Conservation (phyloP, 2,329 filamentous ascomycete species). For the Rhexocercosporidium sp. region DNA sequence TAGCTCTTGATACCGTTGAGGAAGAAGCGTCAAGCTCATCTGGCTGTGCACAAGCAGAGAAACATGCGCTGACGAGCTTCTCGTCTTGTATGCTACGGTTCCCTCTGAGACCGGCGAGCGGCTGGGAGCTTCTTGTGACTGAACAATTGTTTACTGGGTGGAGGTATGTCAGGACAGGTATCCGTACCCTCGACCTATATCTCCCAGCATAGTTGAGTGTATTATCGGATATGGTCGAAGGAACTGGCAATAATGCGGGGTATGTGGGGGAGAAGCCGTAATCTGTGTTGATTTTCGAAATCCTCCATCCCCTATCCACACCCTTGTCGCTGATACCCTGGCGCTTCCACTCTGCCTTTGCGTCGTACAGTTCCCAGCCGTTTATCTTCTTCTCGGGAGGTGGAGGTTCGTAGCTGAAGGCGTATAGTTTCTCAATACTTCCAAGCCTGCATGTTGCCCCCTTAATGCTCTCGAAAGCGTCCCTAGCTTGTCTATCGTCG, state of each 20-base stretch:
- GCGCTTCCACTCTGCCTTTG: conserved; percentile 81
- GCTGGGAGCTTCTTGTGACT: conserved; percentile 93
- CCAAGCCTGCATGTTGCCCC: conserved; percentile 80
- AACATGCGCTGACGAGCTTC: conserved; percentile 89
- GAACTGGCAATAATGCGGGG: conserved; percentile 82
- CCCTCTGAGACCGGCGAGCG: conserved; percentile 81
- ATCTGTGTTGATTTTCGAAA: conserved; percentile 88
- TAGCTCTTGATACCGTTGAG: conserved; percentile 41
- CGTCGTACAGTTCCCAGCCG: conserved; percentile 86
- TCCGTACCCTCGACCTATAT: conserved; percentile 86
- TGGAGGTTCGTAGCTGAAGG: conserved; percentile 82
- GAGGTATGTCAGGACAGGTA: conserved; percentile 91
- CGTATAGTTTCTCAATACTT: conserved; percentile 86
- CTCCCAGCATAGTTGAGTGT: conserved; percentile 90
- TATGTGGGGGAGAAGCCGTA: conserved; percentile 94
- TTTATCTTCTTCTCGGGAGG: conserved; percentile 75
- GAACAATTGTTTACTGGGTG: conserved; percentile 97
- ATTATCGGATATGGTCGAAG: conserved; percentile 92
- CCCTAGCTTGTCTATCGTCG: conserved; percentile 74
- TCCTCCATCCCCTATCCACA: conserved; percentile 70
- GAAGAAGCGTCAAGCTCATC: conserved; percentile 37
- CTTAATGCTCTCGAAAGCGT: conserved; percentile 88
- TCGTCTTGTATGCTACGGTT: conserved; percentile 97
- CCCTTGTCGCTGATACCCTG: conserved; percentile 86
- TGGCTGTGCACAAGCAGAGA: conserved; percentile 62